These are phyloP conservation scores for Heritiera fomes DNA, from an alignment of 345 rosid genomes.

Conservation along the genomic window DNA sequence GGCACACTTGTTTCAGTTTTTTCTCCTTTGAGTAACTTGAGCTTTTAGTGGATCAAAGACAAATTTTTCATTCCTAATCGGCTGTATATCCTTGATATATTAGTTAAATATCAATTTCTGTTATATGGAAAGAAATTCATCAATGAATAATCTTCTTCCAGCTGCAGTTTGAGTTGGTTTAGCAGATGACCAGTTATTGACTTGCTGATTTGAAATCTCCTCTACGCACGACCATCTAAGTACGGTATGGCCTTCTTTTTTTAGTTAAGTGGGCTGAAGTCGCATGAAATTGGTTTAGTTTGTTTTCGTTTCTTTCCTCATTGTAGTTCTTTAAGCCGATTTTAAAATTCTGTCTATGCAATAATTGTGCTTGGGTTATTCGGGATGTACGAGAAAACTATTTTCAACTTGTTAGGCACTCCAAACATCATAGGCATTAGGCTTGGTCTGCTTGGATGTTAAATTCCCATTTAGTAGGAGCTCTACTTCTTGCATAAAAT, in stretches of 20 bases:
- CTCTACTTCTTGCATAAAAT: not conserved
- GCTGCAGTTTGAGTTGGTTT: constrained; percentile 16
- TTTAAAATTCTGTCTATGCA: not conserved
- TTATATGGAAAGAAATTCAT: constrained; percentile 3
- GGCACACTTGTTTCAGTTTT: constrained; percentile 24
- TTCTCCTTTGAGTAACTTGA: constrained; percentile 17
- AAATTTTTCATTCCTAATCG: constrained; percentile 28
- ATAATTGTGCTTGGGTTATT: not conserved
- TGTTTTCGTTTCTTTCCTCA: not conserved
- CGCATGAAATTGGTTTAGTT: not conserved
- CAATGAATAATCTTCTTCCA: not conserved
- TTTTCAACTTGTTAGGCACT: not conserved
- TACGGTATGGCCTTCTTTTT: not conserved
- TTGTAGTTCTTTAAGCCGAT: constrained; percentile 7
- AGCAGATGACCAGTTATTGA: not conserved
- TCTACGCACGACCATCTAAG: not conserved
- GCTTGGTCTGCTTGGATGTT: not conserved
- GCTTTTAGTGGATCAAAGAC: constrained; percentile 37
- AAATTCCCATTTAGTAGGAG: not conserved
- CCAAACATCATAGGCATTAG: not conserved
- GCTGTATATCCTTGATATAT: constrained; percentile 28
- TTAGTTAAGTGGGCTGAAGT: not conserved
- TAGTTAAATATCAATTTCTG: constrained; percentile 18
- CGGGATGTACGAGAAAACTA: not conserved
- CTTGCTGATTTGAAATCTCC: constrained; percentile 10